phyloP scores from a whole-genome alignment of 1,284 basidiomycete species.

The Agaricales sp. region DNA sequence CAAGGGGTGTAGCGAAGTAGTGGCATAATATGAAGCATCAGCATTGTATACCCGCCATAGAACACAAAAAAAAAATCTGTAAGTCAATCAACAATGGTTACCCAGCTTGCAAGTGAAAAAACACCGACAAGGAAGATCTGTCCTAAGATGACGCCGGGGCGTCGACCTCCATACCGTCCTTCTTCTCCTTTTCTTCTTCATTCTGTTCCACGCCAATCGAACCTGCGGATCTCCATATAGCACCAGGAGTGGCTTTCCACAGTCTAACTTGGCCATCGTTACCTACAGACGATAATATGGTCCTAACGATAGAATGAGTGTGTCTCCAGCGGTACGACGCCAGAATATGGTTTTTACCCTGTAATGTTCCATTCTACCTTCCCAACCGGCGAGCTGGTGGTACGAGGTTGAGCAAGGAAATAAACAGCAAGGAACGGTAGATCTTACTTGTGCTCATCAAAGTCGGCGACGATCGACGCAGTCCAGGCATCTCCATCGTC shows the following conservation, averaged over 20 bases:
- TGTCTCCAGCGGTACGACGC: conserved; percentile 1
- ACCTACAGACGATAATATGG: conserved; percentile 79
- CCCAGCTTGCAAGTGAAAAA: no score
- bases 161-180: not conserved
- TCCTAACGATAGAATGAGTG: conserved; percentile 35
- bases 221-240: conserved; percentile 69
- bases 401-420: no score
- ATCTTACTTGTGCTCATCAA: conserved; percentile 70
- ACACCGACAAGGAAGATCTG: no score
- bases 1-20: no score
- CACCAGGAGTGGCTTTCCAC: conserved; percentile 75
- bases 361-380: conserved; percentile 84
- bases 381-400: conserved; percentile 56
- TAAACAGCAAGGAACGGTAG: conserved; percentile 2
- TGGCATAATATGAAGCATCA: no score
- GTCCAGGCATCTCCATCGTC: conserved; percentile 45
- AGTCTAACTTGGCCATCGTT: conserved; percentile 84
- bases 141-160: no score
- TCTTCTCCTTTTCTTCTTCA: conserved; percentile 36
- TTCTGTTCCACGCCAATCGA: conserved; percentile 68
- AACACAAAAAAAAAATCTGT: no score
- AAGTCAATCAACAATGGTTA: no score
- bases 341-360: conserved; percentile 41
- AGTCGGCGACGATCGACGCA: conserved; percentile 70
- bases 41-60: no score